Evolutionary conservation across 106 monocot species (phyloP), one percentile per base, ranked within the genome.

Genomic region (Ottelia alismoides): DNA sequence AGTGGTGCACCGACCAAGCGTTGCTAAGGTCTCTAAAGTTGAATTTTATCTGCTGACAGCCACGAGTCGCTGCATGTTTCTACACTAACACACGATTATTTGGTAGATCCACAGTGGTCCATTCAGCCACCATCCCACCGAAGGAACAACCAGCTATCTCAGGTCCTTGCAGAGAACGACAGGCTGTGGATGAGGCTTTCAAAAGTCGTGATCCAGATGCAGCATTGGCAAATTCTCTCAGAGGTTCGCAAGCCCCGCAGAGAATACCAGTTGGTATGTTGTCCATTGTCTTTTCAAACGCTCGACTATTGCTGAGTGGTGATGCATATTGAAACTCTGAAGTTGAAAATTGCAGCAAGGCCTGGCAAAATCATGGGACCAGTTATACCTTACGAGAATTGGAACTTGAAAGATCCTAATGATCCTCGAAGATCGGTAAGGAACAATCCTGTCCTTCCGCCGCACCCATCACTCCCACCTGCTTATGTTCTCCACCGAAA

Each of bases 351-450:
- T 66, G 29, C 83, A 81, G 88, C 81, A 53, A 85, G 70, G 53
- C 78, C 76, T 2, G 88, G 88, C 23, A 94, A 78, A 66, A 70
- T 65, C 25, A 66, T 78, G 24, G 87, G 93, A 16, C 77, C 87
- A 24, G 81, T 84, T 24, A 51, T 81, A 46, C 72, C 78, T 2
- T 79, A 72, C 31, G 88, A 96, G 30, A 82, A 72, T 51, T 57
- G 68, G 5, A 61, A 55, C 28, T 18, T 69, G 0, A 64, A 72
- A 49, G 83, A 78, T 30, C 49, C 60, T 2, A 79, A 88, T 50
- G 84, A 84, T 57, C 76, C 75, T 9, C 65, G 78, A 48, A 69
- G 84, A 69, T 47, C 76, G 45, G 70, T 84, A n/a, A 68, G 81
- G 64, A 83, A 78, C 52, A 76, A 72, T 60, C 1, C 70, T 1